A percentile compares a stretch with the other conserved stretches of the same genome.
Conservation (phyloP, 2,329 filamentous ascomycete genomes). For the Penicillium sp. region DNA sequence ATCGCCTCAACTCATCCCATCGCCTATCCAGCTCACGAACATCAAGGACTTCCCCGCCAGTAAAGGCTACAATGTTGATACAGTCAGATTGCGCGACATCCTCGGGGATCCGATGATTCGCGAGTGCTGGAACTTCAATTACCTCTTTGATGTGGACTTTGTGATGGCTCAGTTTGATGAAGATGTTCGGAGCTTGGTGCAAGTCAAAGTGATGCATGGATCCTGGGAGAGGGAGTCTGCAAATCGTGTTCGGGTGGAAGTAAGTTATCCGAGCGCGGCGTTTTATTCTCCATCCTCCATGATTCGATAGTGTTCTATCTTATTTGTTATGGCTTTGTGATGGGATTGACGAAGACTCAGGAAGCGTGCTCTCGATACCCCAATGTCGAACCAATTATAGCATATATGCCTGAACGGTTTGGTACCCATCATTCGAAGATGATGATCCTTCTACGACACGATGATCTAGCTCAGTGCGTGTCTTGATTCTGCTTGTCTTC, state of each 20-base stretch:
- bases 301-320: too few relatives aligned
- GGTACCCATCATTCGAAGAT: conserved; percentile 86
- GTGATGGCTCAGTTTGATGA: conserved; percentile 57
- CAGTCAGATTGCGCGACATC: conserved; percentile 62
- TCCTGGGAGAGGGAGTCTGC: conserved; percentile 65
- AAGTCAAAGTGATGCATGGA: conserved; percentile 59
- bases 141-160: conserved; percentile 55
- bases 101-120: conserved; percentile 69
- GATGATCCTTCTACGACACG: conserved; percentile 74
- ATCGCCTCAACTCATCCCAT: conserved; percentile 31
- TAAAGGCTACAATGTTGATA: conserved; percentile 57
- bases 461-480: conserved; percentile 63
- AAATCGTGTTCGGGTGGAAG: conserved; percentile 55
- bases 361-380: conserved; percentile 56
- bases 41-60: conserved; percentile 59
- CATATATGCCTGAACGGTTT: conserved; percentile 77
- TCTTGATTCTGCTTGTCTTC: too few relatives aligned
- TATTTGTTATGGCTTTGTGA: too few relatives aligned
- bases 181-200: conserved; percentile 51
- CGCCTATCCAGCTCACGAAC: conserved; percentile 67
- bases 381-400: conserved; percentile 67
- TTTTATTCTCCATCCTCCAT: not conserved
- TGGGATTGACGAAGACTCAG: conserved; percentile 39
- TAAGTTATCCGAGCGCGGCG: conserved; percentile 28
- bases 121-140: conserved; percentile 57